Percentiles rank a stretch among this genome's conserved stretches.
phyloP scores from a whole-genome alignment of 441 rosid species.

The Bruguiera hainesii region DNA sequence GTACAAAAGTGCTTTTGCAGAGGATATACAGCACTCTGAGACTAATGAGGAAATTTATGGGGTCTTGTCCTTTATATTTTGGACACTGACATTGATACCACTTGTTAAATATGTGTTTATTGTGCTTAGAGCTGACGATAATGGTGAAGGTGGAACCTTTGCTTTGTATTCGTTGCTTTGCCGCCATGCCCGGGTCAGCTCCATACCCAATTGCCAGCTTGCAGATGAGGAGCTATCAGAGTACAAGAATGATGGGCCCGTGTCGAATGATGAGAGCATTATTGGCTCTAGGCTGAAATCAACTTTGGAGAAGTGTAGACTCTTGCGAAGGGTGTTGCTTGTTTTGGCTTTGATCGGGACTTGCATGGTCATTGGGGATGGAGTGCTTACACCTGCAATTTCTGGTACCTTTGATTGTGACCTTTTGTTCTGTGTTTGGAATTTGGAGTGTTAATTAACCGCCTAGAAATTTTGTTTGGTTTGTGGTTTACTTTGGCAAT shows the following conservation, averaged over 20 bases:
- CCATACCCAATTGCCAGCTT: conserved; percentile 65
- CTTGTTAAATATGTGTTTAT: conserved; percentile 66
- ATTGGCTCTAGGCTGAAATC: conserved; percentile 24
- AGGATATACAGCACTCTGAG: conserved; percentile 53
- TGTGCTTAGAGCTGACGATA: conserved; percentile 74
- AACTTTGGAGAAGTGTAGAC: conserved; percentile 25
- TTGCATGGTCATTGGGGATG: conserved; percentile 37
- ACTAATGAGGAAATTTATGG: conserved; percentile 82
- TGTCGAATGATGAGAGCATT: background rate
- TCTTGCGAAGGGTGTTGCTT: conserved; percentile 24
- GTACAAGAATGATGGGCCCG: conserved; percentile 37
- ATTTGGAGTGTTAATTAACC: background rate
- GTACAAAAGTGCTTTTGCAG: conserved; percentile 45
- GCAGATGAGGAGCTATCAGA: conserved; percentile 72
- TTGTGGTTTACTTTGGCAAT: conserved; percentile 10
- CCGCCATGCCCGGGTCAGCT: conserved; percentile 59
- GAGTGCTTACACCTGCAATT: conserved; percentile 31
- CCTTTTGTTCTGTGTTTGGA: background rate
- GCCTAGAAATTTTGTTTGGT: background rate
- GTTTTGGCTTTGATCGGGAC: conserved; percentile 33
- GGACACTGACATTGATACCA: conserved; percentile 66
- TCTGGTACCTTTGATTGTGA: conserved; percentile 18
- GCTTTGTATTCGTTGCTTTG: conserved; percentile 70
- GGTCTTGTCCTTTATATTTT: conserved; percentile 63
- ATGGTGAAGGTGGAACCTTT: conserved; percentile 78